Base-by-base conservation (phyloP, 257 asterid genomes). In the Capsicum chinense region DNA sequence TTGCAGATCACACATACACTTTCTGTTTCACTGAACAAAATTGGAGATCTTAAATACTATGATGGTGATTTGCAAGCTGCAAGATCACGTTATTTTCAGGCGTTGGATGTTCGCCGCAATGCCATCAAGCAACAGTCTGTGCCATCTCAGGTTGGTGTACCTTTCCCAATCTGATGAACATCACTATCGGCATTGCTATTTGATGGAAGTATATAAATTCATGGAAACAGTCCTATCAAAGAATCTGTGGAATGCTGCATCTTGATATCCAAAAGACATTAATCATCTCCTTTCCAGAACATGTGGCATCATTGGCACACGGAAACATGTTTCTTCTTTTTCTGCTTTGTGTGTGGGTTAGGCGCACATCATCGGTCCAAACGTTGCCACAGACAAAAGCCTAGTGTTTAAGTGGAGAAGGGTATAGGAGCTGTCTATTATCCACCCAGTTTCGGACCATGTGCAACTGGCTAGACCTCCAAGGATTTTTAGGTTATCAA, bases 21-120 rank as follows among this genome's bases (percentile, higher is more conserved):
- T 79, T 95, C 99, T 14, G 97, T 95, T 58, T 95, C 98, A 1
- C 92, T 93, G 35, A 97, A 95, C 87, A 97, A 97, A 90, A 95
- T 97, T 87, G 99, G 99, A 85, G 99, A 97, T 86, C 92, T 94
- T 62, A 93, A 92, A 88, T 97, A 93, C 88, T 93, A 97, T 79
- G 98, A 85, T 42, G 98, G 93, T 83, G 98, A 94, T 89, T 87
- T 97, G 73, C 92, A 90, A 89, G 95, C 94, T 74, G 90, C 99
- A 10, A 88, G 97, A 88, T 88, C 95, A 50, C 90, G 88, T 82
- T 95, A 97, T 89, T 92, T 84, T 85, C 94, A 89, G 87, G 99
- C 98, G 83, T 87, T 97, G 93, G 97, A 93, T 84, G 95, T 95
- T 86, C 97, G 98, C 64, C 98, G 93, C 47, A 87, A 80, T 88